These are phyloP conservation scores for Trichoderma endophyticum DNA, from an alignment of 2,329 filamentous ascomycete genomes.

Conservation along the genomic window DNA sequence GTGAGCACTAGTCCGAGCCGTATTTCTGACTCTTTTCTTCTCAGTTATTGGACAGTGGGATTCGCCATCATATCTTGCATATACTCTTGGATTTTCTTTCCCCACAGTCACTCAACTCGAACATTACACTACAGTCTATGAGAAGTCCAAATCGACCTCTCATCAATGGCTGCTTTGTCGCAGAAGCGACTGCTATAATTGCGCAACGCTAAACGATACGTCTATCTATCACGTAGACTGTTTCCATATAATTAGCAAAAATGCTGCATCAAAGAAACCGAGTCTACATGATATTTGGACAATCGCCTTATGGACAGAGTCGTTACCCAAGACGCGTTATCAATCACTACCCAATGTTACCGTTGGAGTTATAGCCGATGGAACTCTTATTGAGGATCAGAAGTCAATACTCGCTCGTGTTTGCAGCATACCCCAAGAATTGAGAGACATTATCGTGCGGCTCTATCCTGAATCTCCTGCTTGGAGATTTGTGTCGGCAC, in stretches of 20 bases:
- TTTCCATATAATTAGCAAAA: not conserved
- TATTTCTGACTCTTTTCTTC: not conserved
- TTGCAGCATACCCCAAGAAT: not conserved
- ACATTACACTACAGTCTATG: not conserved
- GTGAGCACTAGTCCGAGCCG: not conserved
- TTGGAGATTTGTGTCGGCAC: not conserved
- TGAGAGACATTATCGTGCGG: not conserved
- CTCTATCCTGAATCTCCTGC: not conserved
- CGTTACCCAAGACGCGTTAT: not conserved
- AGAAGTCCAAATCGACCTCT: not conserved
- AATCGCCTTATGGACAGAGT: not conserved
- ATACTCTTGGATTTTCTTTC: not conserved
- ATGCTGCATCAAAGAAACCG: not conserved
- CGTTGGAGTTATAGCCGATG: not conserved
- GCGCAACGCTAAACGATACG: not conserved
- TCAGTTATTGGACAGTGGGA: not conserved
- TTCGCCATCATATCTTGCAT: not conserved
- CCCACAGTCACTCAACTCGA: not conserved
- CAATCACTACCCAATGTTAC: not conserved
- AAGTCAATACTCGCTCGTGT: not conserved
- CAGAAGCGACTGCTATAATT: not conserved
- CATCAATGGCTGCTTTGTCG: not conserved
- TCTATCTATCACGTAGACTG: not conserved
- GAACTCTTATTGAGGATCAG: not conserved
- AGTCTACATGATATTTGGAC: not conserved